phyloP scores from a whole-genome alignment of 2,329 filamentous ascomycete genomes.

The Cryphonectria naterciae region DNA sequence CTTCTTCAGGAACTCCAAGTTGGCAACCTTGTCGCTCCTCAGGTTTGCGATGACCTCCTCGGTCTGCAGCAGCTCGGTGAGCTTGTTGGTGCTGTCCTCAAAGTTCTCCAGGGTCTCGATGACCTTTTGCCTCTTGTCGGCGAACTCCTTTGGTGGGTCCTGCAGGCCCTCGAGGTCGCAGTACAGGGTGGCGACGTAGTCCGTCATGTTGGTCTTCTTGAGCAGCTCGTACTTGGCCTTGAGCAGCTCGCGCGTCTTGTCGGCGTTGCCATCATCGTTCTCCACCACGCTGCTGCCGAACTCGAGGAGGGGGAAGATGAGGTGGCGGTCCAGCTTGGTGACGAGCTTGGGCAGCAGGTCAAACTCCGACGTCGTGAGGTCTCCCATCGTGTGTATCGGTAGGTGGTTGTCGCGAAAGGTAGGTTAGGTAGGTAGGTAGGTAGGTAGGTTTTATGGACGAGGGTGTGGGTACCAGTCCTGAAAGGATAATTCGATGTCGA shows the following conservation, averaged over 20 bases:
- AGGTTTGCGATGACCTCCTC: constrained; percentile 90
- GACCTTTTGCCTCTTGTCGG: constrained; percentile 87
- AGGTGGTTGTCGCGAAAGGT: neutral
- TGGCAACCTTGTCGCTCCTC: constrained; percentile 95
- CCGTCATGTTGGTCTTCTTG: constrained; percentile 98
- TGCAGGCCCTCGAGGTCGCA: constrained; percentile 83
- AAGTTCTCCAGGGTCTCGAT: constrained; percentile 80
- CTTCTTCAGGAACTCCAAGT: constrained; percentile 97
- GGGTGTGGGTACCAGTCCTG: neutral
- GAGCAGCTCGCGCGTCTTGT: constrained; percentile 69
- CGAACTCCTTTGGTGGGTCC: constrained; percentile 81
- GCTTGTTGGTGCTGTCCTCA: constrained; percentile 86
- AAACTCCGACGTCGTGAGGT: constrained; percentile 37
- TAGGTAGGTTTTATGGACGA: neutral
- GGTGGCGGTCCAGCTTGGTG: constrained; percentile 89
- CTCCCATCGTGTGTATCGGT: constrained; percentile 23
- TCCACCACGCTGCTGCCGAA: constrained; percentile 84
- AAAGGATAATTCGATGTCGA: neutral
- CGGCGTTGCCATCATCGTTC: constrained; percentile 65
- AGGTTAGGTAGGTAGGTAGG: too few relatives aligned
- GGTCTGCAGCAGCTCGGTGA: constrained; percentile 82
- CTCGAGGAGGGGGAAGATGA: constrained; percentile 95
- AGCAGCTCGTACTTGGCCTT: constrained; percentile 91
- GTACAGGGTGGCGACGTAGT: constrained; percentile 92
- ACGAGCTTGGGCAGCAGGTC: constrained; percentile 82